phyloP scores from a whole-genome alignment of 371 early-diverging fungal species.

The Basidiobolus meristosporus region DNA sequence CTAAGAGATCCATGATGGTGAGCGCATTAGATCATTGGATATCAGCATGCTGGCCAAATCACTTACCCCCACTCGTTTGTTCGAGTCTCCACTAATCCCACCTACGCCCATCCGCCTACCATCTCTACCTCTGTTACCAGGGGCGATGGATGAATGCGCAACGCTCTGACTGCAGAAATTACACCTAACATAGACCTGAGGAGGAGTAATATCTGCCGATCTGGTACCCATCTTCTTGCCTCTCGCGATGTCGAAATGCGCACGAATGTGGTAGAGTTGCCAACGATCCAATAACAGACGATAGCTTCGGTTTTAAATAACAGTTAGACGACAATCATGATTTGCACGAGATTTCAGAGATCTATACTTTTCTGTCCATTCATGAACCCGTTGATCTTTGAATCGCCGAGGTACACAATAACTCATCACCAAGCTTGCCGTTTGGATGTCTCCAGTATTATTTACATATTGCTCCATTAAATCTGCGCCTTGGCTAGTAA shows the following conservation, averaged over 20 bases:
- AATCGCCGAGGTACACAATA: slow-evolving; percentile 35
- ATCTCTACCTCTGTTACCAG: slow-evolving; percentile 23
- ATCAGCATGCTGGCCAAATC: slow-evolving; percentile 2
- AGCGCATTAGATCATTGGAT: slow-evolving; percentile 3
- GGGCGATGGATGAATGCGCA: slow-evolving; percentile 34
- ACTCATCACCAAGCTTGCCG: slow-evolving; percentile 49
- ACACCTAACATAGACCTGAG: slow-evolving; percentile 78
- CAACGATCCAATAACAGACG: slow-evolving; percentile 72
- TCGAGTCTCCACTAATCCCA: slow-evolving; percentile 6
- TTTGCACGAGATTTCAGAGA: not conserved
- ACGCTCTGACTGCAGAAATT: slow-evolving; percentile 72
- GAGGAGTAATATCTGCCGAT: slow-evolving; percentile 36
- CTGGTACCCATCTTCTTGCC: slow-evolving; percentile 21
- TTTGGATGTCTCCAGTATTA: slow-evolving; percentile 78
- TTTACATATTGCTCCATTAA: slow-evolving; percentile 64
- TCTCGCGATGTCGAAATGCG: slow-evolving; percentile 74
- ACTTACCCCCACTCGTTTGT: slow-evolving; percentile 4
- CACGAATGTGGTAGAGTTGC: slow-evolving; percentile 67
- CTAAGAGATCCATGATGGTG: slow-evolving; percentile 13
- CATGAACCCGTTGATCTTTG: slow-evolving; percentile 37
- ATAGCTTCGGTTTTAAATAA: no score
- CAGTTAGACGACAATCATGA: not conserved
- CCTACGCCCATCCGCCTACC: slow-evolving; percentile 1
- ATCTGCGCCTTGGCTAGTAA: slow-evolving; percentile 31
- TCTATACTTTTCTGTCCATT: slow-evolving; percentile 62